Evolutionary conservation across 2,329 filamentous ascomycete genomes (phyloP), one percentile per base, ranked within the genome.

Genomic region (Trichoderma guizhouense): DNA sequence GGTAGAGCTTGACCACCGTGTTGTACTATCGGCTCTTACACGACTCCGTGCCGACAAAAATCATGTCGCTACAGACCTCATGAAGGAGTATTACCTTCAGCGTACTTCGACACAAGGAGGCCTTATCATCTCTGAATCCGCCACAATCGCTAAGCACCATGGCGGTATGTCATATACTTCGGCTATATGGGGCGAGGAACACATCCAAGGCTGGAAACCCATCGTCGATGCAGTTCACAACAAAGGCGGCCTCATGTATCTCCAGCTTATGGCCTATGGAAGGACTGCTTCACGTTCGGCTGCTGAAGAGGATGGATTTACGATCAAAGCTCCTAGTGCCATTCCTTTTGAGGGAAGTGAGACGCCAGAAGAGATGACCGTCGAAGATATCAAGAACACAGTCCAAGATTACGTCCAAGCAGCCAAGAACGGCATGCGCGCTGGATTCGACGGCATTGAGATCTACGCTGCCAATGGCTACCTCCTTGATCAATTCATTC

Each of bases 221-320:
- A 67, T 67, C 11, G 64, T 58, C 9, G 32, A 67, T 3, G 64
- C 51, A 4, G 24, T 67, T 6, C 64, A 58, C 24, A 21, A 43
- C 14, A 67, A 43, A 30, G 64, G 51, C 9, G 18, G 26, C 24
- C 24, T 26, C 2, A 67, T 58, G 24, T 67, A 67, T 43, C 64
- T 67, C 2, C 91, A 93, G 76, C 82, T 93, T 0, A 92, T 89
- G 84, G 86, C 85, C 0, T 81, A 89, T 7, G 90, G 91, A 5
- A 86, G 91, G 4, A 84, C 85, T 3, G 87, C 86, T 0, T 79
- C 82, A 51, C 69, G 74, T 0, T 76, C 76, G 2, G 34, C 77
- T 7, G 74, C 76, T 5, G 60, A 73, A 24, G 75, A 75, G 18
- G 79, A 82, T 55, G 79, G 77, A 0, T 69, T 79, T 8, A 58